Percentiles rank a stretch among this genome's conserved stretches.
phyloP scores from a whole-genome alignment of 371 early-diverging fungal genomes.

The Mortierella polycephala region DNA sequence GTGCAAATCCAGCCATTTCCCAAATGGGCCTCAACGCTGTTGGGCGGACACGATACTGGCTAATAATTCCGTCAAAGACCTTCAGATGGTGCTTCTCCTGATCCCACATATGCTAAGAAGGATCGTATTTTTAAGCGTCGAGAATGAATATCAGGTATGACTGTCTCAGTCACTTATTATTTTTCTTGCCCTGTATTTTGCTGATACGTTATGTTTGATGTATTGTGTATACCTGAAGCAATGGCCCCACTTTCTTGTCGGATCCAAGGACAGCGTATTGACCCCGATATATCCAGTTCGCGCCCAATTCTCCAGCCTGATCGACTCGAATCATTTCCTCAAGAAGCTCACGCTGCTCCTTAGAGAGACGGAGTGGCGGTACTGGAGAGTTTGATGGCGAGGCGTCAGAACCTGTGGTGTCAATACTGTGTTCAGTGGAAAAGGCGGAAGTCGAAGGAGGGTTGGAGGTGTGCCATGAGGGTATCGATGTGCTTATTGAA shows the following conservation, averaged over 20 bases:
- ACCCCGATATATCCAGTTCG: slow-evolving; percentile 95
- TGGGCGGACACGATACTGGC: slow-evolving; percentile 85
- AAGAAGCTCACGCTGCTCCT: slow-evolving; percentile 47
- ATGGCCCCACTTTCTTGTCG: slow-evolving; percentile 73
- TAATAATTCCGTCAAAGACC: slow-evolving; percentile 81
- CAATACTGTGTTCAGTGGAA: neutral
- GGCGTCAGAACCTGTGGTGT: too few relatives aligned
- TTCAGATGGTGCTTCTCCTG: slow-evolving; percentile 87
- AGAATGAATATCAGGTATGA: too few relatives aligned
- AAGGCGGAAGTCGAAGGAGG: neutral
- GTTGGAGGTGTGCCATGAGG: neutral
- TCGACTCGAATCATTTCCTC: slow-evolving; percentile 89
- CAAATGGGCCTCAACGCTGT: slow-evolving; percentile 88
- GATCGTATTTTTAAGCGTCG: too few relatives aligned
- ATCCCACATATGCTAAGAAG: slow-evolving; percentile 89
- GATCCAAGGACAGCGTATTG: slow-evolving; percentile 87
- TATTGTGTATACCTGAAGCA: slow-evolving; percentile 69
- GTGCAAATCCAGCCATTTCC: slow-evolving; percentile 87
- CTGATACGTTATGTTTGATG: neutral
- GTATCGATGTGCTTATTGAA: neutral
- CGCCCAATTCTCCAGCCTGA: slow-evolving; percentile 97
- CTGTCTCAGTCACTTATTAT: neutral
- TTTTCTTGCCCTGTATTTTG: neutral
- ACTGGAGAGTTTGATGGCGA: slow-evolving; percentile 5
- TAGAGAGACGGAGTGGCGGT: slow-evolving; percentile 45